A percentile compares a stretch with the other conserved stretches of the same genome.
Conservation (phyloP, 1,284 basidiomycete genomes). For the Clitocybe nebularis region DNA sequence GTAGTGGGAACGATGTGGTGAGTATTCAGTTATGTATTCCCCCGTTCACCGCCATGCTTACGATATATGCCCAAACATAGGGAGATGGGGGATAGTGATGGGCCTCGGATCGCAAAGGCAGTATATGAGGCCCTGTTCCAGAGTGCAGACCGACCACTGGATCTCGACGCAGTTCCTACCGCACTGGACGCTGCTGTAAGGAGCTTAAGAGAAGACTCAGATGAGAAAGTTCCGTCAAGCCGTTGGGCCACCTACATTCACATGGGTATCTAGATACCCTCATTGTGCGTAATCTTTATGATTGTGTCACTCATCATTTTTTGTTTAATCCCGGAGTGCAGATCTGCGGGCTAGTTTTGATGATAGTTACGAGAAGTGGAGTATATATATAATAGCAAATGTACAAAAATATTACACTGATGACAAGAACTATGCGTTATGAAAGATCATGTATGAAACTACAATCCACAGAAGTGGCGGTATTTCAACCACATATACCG, state of each 20-base stretch:
- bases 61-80: neutral
- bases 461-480: neutral
- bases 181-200: neutral
- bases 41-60: neutral
- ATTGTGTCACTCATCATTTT: no score
- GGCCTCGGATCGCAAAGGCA: neutral
- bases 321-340: no score
- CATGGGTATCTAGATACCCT: neutral
- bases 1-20: conserved; percentile 29
- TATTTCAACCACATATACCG: conserved; percentile 26
- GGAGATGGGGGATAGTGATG: neutral
- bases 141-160: neutral
- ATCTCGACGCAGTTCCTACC: neutral
- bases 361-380: no score
- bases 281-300: no score
- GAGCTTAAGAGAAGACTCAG: neutral
- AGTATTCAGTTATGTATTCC: neutral
- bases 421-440: neutral
- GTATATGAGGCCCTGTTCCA: neutral
- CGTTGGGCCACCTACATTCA: neutral
- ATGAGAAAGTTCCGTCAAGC: neutral
- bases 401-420: neutral
- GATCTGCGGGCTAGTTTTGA: no score
- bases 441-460: neutral
- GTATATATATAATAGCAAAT: no score